Base-by-base conservation (phyloP, 2,329 filamentous ascomycete species). In the Arachnopeziza araneosa region DNA sequence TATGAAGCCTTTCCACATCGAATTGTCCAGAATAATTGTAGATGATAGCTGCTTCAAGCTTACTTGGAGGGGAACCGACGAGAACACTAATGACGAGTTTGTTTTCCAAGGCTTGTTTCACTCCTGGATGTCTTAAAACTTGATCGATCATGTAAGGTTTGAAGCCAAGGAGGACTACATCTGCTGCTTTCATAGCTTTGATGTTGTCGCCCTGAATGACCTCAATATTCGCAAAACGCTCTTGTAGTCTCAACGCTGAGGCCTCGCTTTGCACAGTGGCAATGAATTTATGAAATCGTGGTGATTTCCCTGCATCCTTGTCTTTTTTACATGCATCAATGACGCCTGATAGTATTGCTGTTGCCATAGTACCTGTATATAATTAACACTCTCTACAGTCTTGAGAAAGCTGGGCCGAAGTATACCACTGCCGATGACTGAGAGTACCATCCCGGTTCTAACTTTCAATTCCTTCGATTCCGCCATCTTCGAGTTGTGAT, bases 11-110 rank as follows among this genome's bases (percentile, higher is more conserved):
- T 44, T 6, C 36, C 10, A 14, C 36, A 8, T 44, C 36, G 36
- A 8, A n/a, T n/a, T n/a, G n/a, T n/a, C n/a, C n/a, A n/a, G n/a
- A 44, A 44, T 44, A 12, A 14, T 44, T 4, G 75, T 32, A 80
- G 79, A 67, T 88, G 85, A 48, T 92, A 74, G 84, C 81, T 30
- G 76, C 75, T 69, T 87, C 81, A 63, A 96, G 83, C 69, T 91
- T 85, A 51, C 83, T 75, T 10, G 85, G 83, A 1, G 88, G 86
- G 24, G 95, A 84, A 60, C 92, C 92, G 4, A 90, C 91, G 58
- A 90, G 84, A 65, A 96, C 90, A 70, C 85, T 90, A 72, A 96
- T 87, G 36, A 96, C 79, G 2, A 96, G 80, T 74, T 96, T 96
- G 51, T 89, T 90, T 60, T 83, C 78, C 12, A 96, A 80, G 0